Base-by-base conservation (phyloP, 306 rosid genomes). In the Astragalus membranaceus region DNA sequence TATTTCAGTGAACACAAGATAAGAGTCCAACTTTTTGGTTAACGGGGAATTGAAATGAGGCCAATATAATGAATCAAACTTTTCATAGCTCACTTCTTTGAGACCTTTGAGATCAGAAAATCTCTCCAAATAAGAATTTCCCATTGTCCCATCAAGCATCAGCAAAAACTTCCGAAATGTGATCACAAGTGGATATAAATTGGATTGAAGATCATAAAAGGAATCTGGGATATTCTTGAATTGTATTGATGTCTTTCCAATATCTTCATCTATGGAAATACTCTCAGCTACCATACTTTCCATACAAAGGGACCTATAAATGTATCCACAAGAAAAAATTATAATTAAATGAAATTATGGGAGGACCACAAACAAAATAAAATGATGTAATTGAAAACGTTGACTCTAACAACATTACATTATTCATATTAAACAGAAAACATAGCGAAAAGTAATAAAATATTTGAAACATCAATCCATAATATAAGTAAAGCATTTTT, bases 131-230 rank as follows among this genome's bases (percentile, higher is more conserved):
- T 79, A 89, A 6, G 96, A 87, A 47, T 83, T 74, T n/a, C 82
- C 59, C 69, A 87, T 30, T 12, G 90, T 79, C 33, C 78, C 71
- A 74, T 91, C 92, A 47, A 91, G 89, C 97, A 91, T 88, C 81
- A 80, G 62, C 78, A 91, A 53, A 73, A 91, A 83, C 73, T 88
- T 88, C 6, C 73, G 78, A 64, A 91, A 91, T 47, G 97, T 83
- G 29, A 88, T 67, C 10, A 86, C 90, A 10, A 91, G 88, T 6
- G 97, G 97, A 57, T 81, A 88, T 0, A 69, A 78, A 5, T 57
- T 14, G 0, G 41, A 7, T 1, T 87, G 78, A 67, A 88, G 43
- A 76, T 75, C 75, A 51, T 62, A 3, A 33, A 91, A 86, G 1
- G 97, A 88, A 71, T 86, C 81, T 11, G 81, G 84, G 16, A 89